Base-by-base conservation (phyloP, 1,284 basidiomycete genomes). In the Athelia sp. region DNA sequence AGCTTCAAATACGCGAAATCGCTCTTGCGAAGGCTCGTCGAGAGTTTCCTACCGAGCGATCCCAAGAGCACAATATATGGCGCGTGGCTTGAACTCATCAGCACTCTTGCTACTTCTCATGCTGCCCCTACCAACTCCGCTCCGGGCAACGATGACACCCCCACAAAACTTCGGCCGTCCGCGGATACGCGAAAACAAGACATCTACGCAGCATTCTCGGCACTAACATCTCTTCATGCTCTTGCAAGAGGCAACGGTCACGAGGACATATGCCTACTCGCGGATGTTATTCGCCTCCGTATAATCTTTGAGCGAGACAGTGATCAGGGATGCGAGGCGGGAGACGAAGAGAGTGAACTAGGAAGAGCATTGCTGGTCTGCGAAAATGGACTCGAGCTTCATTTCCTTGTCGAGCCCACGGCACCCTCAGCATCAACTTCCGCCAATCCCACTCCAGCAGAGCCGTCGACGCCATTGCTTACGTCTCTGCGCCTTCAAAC, bases 1-100 rank as follows among this genome's bases (percentile, higher is more conserved):
- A 85, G 83, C 58, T 57, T 69, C 17, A 84, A 82, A 62, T 77
- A 78, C 50, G 76, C 82, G 0, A 76, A 77, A 17, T 76, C 72
- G 6, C 67, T 77, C 26, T 64, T 86, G 34, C 74, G 78, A 40
- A 75, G 78, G 44, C 70, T 82, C 11, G 58, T 82, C n/a, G 62
- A 29, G 26, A 29, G 71, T 1, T 70, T 77, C 4, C 74, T 80
- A 50, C 48, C 70, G 35, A 63, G 68, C 9, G 74, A 82, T n/a
- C 18, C 50, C 75, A 79, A 1, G 74, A 77, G 6, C 73, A 79
- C 43, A 54, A 77, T 31, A 57, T 78, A n/a, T 84, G 84, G 51
- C 61, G 67, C 14, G 69, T 74, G 26, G 26, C 13, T 29, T 4
- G 26, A 29, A 32, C 63, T 76, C 15, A 63, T 69, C n/a, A 64